Evolutionary conservation across 1,284 basidiomycete species (phyloP).

Genomic region (Hortiboletus rubellus): DNA sequence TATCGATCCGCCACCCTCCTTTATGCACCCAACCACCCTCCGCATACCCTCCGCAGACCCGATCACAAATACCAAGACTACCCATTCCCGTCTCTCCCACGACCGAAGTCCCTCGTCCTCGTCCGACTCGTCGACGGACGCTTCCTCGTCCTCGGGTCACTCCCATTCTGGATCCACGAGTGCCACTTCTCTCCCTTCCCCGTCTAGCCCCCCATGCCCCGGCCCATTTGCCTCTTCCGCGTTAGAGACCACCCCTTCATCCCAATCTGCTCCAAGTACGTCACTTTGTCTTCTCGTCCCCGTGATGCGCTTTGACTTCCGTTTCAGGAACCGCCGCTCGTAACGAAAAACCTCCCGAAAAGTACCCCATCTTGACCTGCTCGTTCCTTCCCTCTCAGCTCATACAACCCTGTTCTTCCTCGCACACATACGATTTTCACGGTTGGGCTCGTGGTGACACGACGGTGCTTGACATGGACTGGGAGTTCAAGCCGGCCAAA

Average conservation of each 20-base stretch:
- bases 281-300: background rate
- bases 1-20: slow-evolving; percentile 26
- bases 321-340: slow-evolving; percentile 14
- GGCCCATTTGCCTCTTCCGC: background rate
- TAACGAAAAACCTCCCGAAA: slow-evolving; percentile 11
- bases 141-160: slow-evolving; percentile 26
- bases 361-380: slow-evolving; percentile 47
- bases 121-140: slow-evolving; percentile 24
- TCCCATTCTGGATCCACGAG: slow-evolving; percentile 31
- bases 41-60: slow-evolving; percentile 36
- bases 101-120: slow-evolving; percentile 23
- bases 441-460: slow-evolving; percentile 21
- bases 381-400: slow-evolving; percentile 52
- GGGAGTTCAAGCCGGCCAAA: slow-evolving; percentile 63
- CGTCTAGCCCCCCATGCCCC: slow-evolving; percentile 15
- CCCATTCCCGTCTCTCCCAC: slow-evolving; percentile 5
- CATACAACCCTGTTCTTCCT: slow-evolving; percentile 29
- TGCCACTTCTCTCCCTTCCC: slow-evolving; percentile 32
- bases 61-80: slow-evolving; percentile 19
- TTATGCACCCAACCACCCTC: slow-evolving; percentile 57
- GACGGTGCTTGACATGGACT: slow-evolving; percentile 38
- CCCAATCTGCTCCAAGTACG: slow-evolving; percentile 8
- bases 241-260: slow-evolving; percentile 3
- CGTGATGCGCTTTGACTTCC: background rate
- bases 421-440: slow-evolving; percentile 24